Conservation (phyloP, 768 basidiomycete species). For the Boletus speciosus region DNA sequence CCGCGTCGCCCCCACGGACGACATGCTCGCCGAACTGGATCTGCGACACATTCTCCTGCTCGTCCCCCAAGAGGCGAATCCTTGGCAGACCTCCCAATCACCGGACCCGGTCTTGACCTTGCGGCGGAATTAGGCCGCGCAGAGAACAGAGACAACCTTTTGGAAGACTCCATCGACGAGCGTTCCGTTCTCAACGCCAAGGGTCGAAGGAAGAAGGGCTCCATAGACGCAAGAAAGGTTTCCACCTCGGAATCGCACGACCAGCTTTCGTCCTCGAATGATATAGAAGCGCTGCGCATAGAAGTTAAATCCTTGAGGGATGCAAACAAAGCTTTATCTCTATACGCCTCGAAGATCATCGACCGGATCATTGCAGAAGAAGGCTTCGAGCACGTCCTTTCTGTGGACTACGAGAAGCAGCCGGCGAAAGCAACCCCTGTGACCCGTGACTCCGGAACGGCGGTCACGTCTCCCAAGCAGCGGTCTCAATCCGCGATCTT, state of each 20-base stretch:
- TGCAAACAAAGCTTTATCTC: conserved; percentile 90
- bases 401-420: conserved; percentile 81
- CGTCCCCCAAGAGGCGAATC: conserved; percentile 63
- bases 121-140: conserved; percentile 91
- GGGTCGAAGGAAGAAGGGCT: conserved; percentile 41
- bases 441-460: conserved; percentile 19
- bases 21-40: conserved; percentile 52
- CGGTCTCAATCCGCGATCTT: conserved; percentile 65
- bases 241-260: conserved; percentile 42
- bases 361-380: conserved; percentile 96
- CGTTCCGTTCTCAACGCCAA: conserved; percentile 43
- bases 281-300: conserved; percentile 69
- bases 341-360: conserved; percentile 97
- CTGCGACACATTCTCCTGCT: conserved; percentile 46
- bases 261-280: conserved; percentile 43
- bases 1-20: conserved; percentile 41
- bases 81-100: conserved; percentile 82
- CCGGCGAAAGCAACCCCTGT: conserved; percentile 40
- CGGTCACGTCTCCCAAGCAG: conserved; percentile 34
- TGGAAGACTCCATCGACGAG: conserved; percentile 52
- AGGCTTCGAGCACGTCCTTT: conserved; percentile 94
- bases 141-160: conserved; percentile 80
- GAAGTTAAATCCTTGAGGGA: conserved; percentile 94
- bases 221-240: conserved; percentile 30
- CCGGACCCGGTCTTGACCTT: conserved; percentile 84